Evolutionary conservation across 225 moss, liverwort and hornwort genomes (phyloP), one percentile per base, ranked within the genome.

Genomic region (Anthoceros angustus): DNA sequence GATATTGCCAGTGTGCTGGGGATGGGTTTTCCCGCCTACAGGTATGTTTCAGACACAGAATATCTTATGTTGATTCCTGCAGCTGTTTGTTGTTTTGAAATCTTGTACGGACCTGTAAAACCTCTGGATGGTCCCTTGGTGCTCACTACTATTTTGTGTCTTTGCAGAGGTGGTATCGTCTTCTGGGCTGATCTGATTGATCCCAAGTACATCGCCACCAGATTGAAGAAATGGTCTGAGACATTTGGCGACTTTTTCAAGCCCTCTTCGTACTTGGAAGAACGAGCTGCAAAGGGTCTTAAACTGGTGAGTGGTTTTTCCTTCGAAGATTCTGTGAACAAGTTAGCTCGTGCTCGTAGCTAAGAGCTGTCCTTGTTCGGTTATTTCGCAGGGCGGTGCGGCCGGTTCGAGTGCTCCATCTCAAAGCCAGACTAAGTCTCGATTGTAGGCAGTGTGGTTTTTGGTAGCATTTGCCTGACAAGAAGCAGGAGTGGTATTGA

Each of bases 11-110:
- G 82, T 38, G 92, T 98, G 64, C 76, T 98, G 78, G 98, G 98
- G 74, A 98, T 98, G 98, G 98, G 98, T 60, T 98, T 98, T 45
- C 98, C 98, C 42, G 87, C 98, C 9, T 98, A 98, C 79, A 90
- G 94, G 94, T 90, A 72, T 15, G 32, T 25, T 64, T 20, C 25
- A 25, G 63, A 23, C 26, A 16, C 4, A 42, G 0, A 11, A 6
- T 8, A 39, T 46, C 63, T 55, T 68, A 46, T 11, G 25, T 39
- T 23, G 10, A 18, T 26, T 20, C 5, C 42, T 41, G 42, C 12
- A 25, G n/a, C n/a, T n/a, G n/a, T n/a, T n/a, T n/a, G n/a, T n/a
- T n/a, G n/a, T n/a, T n/a, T n/a, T 70, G 25, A 24, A 63, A 48
- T 32, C 26, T 41, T 11, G 11, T 4, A 25, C 12, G 11, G 11